A percentile compares a stretch with the other conserved stretches of the same genome.
These are phyloP conservation scores for Agaricus subrufescens DNA, from an alignment of 768 basidiomycete genomes.

Conservation along the genomic window DNA sequence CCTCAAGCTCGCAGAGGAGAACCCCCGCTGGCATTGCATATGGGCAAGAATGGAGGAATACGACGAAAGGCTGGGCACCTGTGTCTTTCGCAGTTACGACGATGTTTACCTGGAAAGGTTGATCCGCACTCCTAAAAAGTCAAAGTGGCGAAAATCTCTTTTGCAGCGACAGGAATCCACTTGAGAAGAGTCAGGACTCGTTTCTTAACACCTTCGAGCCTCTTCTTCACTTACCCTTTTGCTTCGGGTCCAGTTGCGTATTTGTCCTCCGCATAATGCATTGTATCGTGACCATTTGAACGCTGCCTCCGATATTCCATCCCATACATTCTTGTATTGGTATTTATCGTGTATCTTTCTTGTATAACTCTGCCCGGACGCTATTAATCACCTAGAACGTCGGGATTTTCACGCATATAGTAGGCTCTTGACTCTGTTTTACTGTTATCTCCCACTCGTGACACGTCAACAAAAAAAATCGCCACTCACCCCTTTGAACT, in stretches of 20 bases:
- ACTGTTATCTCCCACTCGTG: no score
- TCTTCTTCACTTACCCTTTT: background rate
- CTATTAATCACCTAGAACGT: background rate
- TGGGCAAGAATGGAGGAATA: conserved; percentile 59
- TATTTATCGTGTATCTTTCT: conserved; percentile 2
- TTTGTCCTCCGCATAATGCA: background rate
- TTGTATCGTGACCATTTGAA: background rate
- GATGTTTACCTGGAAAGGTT: conserved; percentile 53
- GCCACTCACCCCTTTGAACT: no score
- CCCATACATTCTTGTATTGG: background rate
- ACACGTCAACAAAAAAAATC: no score
- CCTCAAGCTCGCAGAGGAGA: conserved; percentile 46
- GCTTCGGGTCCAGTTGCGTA: background rate
- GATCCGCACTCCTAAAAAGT: conserved; percentile 31
- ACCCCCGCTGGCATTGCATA: conserved; percentile 52
- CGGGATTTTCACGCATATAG: background rate
- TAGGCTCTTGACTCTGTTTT: no score
- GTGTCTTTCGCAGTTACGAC: conserved; percentile 53
- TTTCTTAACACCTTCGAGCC: background rate
- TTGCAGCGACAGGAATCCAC: conserved; percentile 1
- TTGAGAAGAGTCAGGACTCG: background rate
- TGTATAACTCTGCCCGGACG: background rate
- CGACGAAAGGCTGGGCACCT: conserved; percentile 32
- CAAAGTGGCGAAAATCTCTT: conserved; percentile 22
- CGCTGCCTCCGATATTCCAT: background rate